phyloP scores from a whole-genome alignment of 179 eudicot species.

The Amaranthus tricolor region DNA sequence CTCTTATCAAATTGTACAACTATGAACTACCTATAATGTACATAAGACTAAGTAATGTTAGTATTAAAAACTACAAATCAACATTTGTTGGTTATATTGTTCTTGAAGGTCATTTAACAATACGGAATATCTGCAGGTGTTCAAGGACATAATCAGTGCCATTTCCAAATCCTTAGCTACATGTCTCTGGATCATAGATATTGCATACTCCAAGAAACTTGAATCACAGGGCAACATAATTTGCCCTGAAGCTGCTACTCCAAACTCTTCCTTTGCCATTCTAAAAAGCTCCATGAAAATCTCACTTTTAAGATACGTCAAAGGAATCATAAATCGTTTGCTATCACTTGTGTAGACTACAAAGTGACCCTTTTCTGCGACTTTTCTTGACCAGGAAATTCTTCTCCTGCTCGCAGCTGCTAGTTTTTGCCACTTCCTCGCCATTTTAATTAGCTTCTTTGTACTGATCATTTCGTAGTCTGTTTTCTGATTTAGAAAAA shows the following conservation, averaged over 20 bases:
- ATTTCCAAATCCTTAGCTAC: slow-evolving; percentile 19
- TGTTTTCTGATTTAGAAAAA: not conserved
- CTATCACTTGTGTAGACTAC: slow-evolving; percentile 19
- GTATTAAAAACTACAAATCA: slow-evolving; percentile 2
- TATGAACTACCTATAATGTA: not conserved
- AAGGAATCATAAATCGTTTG: slow-evolving; percentile 15
- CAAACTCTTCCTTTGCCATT: slow-evolving; percentile 26
- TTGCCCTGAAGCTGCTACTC: slow-evolving; percentile 16
- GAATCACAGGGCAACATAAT: slow-evolving; percentile 25
- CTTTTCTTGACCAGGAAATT: not conserved
- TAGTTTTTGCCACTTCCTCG: slow-evolving; percentile 13
- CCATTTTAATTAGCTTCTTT: slow-evolving; percentile 14
- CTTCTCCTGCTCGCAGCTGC: slow-evolving; percentile 13
- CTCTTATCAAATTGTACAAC: no score
- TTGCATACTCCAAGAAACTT: slow-evolving; percentile 12
- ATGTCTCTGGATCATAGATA: slow-evolving; percentile 10
- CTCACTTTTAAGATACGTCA: slow-evolving; percentile 13
- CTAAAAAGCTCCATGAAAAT: slow-evolving; percentile 14
- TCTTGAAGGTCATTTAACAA: not conserved
- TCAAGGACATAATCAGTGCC: slow-evolving; percentile 10
- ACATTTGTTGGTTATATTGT: not conserved
- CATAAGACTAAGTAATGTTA: not conserved
- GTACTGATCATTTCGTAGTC: slow-evolving; percentile 8
- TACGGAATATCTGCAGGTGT: not conserved
- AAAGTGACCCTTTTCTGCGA: slow-evolving; percentile 14